Evolutionary conservation across 305 asterid species (phyloP).

Genomic region (Andrographis paniculata): DNA sequence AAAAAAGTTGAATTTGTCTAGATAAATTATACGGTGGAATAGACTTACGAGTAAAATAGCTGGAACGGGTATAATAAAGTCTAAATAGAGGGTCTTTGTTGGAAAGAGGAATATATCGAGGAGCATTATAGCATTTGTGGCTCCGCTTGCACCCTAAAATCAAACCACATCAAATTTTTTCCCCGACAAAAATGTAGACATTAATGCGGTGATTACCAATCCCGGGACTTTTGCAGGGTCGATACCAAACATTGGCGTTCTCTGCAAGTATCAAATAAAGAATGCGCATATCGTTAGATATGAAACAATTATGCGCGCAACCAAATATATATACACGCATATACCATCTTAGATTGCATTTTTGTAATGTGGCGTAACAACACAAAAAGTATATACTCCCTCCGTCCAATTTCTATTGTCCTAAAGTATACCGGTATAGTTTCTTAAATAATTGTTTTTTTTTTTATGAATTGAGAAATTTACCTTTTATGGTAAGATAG

Average conservation of each 20-base stretch:
- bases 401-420: too few species aligned
- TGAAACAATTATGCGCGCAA: too few species aligned
- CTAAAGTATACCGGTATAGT: too few species aligned
- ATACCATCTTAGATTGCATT: too few species aligned
- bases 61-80: conserved; percentile 72
- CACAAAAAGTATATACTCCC: too few species aligned
- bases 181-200: neutral
- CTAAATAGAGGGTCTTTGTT: conserved; percentile 40
- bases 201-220: conserved; percentile 38
- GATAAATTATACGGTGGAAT: neutral
- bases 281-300: conserved; percentile 12
- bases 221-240: conserved; percentile 46
- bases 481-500: too few species aligned
- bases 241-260: conserved; percentile 22
- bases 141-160: conserved; percentile 94
- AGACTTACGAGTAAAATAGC: conserved; percentile 63
- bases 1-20: conserved; percentile 1
- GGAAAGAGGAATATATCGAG: conserved; percentile 83
- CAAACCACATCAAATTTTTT: conserved; percentile 13
- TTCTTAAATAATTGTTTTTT: too few species aligned
- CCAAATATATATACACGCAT: too few species aligned
- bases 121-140: conserved; percentile 86
- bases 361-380: too few species aligned
- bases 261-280: conserved; percentile 29
- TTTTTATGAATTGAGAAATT: too few species aligned